These are phyloP conservation scores for Otatea glauca DNA, from an alignment of 176 grass and related monocot species.

Conservation along the genomic window DNA sequence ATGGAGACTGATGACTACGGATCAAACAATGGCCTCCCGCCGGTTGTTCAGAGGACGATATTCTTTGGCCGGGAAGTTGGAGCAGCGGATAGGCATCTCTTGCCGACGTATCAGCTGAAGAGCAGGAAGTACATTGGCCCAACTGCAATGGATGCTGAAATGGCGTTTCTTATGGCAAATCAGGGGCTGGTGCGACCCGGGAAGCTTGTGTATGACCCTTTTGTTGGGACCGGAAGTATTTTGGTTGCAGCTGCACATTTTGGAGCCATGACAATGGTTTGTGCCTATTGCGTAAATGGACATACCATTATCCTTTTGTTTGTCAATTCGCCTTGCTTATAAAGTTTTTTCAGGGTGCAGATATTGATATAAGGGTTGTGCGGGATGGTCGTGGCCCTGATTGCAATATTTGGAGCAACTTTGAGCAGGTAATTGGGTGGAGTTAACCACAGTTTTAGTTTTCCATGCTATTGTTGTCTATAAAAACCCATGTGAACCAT, in stretches of 20 bases:
- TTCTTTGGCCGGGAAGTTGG: constrained; percentile 94
- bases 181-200: constrained; percentile 69
- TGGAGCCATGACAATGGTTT: constrained; percentile 98
- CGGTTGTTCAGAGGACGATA: constrained; percentile 71
- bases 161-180: constrained; percentile 97
- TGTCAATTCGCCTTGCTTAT: constrained; percentile 28
- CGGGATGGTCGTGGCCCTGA: constrained; percentile 89
- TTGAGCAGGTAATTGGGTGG: constrained; percentile 73
- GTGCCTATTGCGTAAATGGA: constrained; percentile 29
- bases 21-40: constrained; percentile 79
- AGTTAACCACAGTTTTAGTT: background rate
- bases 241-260: constrained; percentile 94
- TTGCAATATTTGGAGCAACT: constrained; percentile 99
- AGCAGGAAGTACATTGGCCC: constrained; percentile 88
- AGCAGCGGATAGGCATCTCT: constrained; percentile 79
- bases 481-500: background rate
- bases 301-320: background rate
- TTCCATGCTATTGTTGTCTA: constrained; percentile 12
- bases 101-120: constrained; percentile 92
- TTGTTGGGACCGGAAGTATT: constrained; percentile 94
- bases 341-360: constrained; percentile 83
- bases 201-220: constrained; percentile 90
- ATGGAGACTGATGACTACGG: constrained; percentile 96
- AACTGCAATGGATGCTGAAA: constrained; percentile 94
- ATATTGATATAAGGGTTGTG: constrained; percentile 99